These are phyloP conservation scores for Rubroboletus satanas DNA, from an alignment of 768 basidiomycete genomes.

Conservation along the genomic window DNA sequence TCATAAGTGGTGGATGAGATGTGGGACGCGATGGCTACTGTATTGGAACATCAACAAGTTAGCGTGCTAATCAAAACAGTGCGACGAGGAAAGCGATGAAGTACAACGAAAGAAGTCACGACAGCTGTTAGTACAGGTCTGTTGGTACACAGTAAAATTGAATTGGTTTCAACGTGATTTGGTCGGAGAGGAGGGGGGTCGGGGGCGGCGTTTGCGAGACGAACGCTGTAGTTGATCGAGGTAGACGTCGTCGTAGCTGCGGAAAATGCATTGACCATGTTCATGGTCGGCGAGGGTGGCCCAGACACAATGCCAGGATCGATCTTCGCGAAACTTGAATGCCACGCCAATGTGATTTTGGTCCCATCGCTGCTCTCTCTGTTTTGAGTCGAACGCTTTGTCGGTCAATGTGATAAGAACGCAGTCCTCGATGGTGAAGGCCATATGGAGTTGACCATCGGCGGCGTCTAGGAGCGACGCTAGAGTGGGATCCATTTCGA, in stretches of 20 bases:
- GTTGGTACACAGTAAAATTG: conserved; percentile 2
- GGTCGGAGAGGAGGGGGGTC: conserved; percentile 20
- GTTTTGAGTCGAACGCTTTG: conserved; percentile 49
- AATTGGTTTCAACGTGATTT: conserved; percentile 18
- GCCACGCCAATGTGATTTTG: conserved; percentile 42
- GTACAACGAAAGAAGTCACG: conserved; percentile 1
- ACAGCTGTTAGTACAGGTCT: conserved; percentile 16
- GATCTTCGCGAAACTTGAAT: conserved; percentile 48
- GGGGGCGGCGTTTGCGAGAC: conserved; percentile 34
- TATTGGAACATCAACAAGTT: conserved; percentile 3
- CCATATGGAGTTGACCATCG: conserved; percentile 29
- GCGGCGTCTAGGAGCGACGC: conserved; percentile 40
- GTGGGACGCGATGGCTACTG: conserved; percentile 7
- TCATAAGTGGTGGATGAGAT: conserved; percentile 2
- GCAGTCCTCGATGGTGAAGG: conserved; percentile 49
- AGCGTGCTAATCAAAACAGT: conserved; percentile 16
- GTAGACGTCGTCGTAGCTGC: conserved; percentile 60
- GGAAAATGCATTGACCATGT: conserved; percentile 44
- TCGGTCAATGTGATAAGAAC: conserved; percentile 53
- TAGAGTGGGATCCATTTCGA: conserved; percentile 48
- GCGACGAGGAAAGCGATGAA: background rate
- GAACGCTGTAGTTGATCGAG: conserved; percentile 44
- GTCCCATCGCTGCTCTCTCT: conserved; percentile 32
- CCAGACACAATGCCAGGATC: conserved; percentile 63
- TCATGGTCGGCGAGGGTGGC: conserved; percentile 56